These are phyloP conservation scores for Corymbia calophylla DNA, from an alignment of 441 rosid species.

Conservation along the genomic window DNA sequence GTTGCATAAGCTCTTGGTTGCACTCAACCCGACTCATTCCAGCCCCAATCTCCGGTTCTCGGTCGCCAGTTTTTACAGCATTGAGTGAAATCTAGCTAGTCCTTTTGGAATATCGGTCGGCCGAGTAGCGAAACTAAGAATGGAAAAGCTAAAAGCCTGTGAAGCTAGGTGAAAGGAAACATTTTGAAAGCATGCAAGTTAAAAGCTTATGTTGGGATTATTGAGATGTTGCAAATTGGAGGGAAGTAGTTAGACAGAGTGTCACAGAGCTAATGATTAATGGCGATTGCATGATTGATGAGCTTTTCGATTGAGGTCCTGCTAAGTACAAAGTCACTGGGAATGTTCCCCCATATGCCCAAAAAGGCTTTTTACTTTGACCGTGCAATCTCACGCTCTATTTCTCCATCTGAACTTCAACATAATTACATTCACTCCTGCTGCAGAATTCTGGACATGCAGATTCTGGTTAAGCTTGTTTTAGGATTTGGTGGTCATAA, in stretches of 20 bases:
- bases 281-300: constrained; percentile 39
- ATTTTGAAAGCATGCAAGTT: constrained; percentile 24
- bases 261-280: constrained; percentile 40
- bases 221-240: constrained; percentile 18
- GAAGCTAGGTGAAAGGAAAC: constrained; percentile 22
- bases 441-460: constrained; percentile 9
- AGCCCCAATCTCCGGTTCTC: constrained; percentile 49
- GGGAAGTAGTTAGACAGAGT: constrained; percentile 1
- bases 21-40: constrained; percentile 55
- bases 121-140: background rate
- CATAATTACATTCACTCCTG: constrained; percentile 19
- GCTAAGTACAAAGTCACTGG: constrained; percentile 34
- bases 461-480: constrained; percentile 2
- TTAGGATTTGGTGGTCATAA: constrained; percentile 13
- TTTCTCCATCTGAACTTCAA: constrained; percentile 49
- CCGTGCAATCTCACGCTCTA: constrained; percentile 23
- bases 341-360: constrained; percentile 27
- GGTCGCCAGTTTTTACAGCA: constrained; percentile 78
- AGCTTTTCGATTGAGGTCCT: constrained; percentile 9
- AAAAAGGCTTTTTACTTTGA: constrained; percentile 31
- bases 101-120: background rate
- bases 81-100: constrained; percentile 67
- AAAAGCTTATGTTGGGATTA: constrained; percentile 25
- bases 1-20: constrained; percentile 52
- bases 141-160: constrained; percentile 8